phyloP scores from a whole-genome alignment of 352 stramenopile species.

The Peronosclerospora sorghi region DNA sequence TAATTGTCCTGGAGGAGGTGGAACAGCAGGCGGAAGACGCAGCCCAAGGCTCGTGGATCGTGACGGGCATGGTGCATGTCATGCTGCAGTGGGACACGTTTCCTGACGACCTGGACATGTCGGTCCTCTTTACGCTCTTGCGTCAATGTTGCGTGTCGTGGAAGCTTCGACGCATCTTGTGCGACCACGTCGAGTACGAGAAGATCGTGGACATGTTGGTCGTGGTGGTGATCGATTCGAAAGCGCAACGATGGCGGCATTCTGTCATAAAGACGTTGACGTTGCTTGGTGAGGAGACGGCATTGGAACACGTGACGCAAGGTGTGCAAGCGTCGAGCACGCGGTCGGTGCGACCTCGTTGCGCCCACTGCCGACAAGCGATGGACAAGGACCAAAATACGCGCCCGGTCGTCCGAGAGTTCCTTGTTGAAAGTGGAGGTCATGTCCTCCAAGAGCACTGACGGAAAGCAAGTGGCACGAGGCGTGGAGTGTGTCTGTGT shows the following conservation, averaged over 20 bases:
- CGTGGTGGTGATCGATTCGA: constrained; percentile 16
- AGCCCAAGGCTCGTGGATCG: constrained; percentile 28
- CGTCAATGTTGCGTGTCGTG: constrained; percentile 28
- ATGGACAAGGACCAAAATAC: too few species aligned
- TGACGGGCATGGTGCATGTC: constrained; percentile 37
- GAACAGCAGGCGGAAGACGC: constrained; percentile 10
- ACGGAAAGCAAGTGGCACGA: too few species aligned
- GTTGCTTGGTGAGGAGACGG: constrained; percentile 37
- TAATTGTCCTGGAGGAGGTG: neutral
- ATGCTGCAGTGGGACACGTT: constrained; percentile 28
- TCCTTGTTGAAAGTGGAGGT: constrained; percentile 18
- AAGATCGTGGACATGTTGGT: constrained; percentile 30
- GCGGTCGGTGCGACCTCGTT: neutral
- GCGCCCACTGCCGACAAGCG: constrained; percentile 33
- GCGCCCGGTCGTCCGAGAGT: too few species aligned
- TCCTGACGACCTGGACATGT: constrained; percentile 34
- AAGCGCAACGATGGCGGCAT: constrained; percentile 31
- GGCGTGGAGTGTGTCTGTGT: constrained; percentile 21
- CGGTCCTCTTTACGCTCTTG: constrained; percentile 29
- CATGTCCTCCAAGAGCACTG: constrained; percentile 8
- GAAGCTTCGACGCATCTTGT: constrained; percentile 25
- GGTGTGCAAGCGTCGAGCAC: constrained; percentile 7
- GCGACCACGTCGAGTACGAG: constrained; percentile 36
- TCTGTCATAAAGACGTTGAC: constrained; percentile 25
- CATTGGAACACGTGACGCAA: constrained; percentile 21